Evolutionary conservation across 1,139 yeast species (phyloP).

Genomic region (Suhomyces ambrosiae): DNA sequence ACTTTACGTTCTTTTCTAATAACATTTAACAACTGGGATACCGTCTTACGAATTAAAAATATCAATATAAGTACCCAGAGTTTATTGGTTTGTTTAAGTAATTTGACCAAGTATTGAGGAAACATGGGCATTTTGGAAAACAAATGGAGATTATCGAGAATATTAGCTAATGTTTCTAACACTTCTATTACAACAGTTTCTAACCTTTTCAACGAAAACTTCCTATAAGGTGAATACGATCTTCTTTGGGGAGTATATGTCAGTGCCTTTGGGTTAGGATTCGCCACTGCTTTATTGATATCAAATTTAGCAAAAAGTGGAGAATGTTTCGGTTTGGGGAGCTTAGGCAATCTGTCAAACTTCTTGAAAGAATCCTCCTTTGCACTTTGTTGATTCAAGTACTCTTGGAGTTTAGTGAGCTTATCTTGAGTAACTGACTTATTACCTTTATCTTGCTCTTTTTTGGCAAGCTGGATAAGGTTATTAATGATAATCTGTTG

Average conservation of each 20-base stretch:
- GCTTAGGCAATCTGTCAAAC: conserved; percentile 14
- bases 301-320: conserved; percentile 21
- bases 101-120: conserved; percentile 33
- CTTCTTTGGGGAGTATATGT: conserved; percentile 6
- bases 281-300: conserved; percentile 13
- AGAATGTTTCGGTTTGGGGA: conserved; percentile 22
- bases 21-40: conserved; percentile 47
- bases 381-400: conserved; percentile 11
- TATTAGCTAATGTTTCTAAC: conserved; percentile 42
- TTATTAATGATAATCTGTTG: conserved; percentile 22
- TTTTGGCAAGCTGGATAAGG: conserved; percentile 22
- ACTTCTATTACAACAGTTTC: conserved; percentile 35
- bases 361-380: conserved; percentile 3
- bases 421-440: conserved; percentile 25
- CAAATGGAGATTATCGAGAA: conserved; percentile 48
- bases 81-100: conserved; percentile 48
- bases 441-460: conserved; percentile 27
- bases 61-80: conserved; percentile 48
- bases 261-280: conserved; percentile 3
- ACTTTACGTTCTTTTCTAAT: conserved; percentile 43
- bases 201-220: conserved; percentile 29
- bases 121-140: conserved; percentile 47
- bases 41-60: conserved; percentile 46
- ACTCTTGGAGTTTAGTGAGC: conserved; percentile 19
- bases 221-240: conserved; percentile 16